phyloP scores from a whole-genome alignment of 208 protist genomes.

The Crithidia acanthocephali region DNA sequence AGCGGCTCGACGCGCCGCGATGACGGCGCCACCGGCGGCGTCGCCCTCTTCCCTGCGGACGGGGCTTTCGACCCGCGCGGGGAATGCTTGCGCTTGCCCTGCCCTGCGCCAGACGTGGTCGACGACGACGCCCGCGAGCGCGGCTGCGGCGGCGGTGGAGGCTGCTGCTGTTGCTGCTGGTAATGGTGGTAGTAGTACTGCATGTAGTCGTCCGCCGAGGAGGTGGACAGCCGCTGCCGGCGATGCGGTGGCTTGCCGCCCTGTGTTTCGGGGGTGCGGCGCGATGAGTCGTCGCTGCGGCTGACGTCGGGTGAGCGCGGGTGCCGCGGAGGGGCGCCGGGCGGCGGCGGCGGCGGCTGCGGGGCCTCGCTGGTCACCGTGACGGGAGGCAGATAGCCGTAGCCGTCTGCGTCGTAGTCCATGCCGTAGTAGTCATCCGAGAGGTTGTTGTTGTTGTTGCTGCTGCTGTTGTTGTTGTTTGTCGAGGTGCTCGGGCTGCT shows the following conservation, averaged over 20 bases:
- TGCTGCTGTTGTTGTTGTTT: not conserved
- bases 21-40: not conserved
- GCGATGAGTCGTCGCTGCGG: not conserved
- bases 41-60: not conserved
- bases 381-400: constrained; percentile 4
- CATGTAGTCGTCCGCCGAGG: not conserved
- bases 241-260: not conserved
- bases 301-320: not conserved
- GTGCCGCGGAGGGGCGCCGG: not conserved
- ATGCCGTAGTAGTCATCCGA: constrained; percentile 8
- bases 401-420: constrained; percentile 1
- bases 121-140: constrained; percentile 6
- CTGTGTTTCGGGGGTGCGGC: not conserved
- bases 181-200: constrained; percentile 2
- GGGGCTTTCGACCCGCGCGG: not conserved
- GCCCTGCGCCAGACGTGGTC: not conserved
- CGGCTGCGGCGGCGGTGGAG: not conserved
- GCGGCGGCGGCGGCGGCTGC: not conserved
- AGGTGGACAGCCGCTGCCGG: constrained; percentile 1
- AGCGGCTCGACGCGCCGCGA: not conserved
- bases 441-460: not conserved
- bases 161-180: not conserved
- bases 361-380: not conserved
- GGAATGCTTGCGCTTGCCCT: not conserved
- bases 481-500: too few species aligned